Percentiles rank a stretch among this genome's conserved stretches.
Evolutionary conservation across 768 basidiomycete species (phyloP).

Genomic region (Suillus bovinus): DNA sequence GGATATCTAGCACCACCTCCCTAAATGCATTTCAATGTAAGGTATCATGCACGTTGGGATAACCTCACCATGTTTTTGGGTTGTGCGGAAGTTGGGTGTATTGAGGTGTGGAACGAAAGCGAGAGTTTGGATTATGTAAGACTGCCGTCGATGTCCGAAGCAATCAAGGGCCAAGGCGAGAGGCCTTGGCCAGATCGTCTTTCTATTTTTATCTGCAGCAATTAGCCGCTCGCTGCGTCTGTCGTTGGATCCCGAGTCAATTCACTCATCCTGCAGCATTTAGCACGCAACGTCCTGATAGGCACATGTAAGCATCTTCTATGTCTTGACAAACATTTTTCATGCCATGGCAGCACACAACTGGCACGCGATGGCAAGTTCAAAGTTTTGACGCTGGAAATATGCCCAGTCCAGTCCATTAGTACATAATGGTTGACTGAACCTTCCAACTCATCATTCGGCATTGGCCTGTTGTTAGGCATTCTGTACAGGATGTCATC

Average conservation of each 20-base stretch:
- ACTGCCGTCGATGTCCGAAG: background rate
- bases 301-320: background rate
- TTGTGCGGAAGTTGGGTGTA: background rate
- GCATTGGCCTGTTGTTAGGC: background rate
- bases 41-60: background rate
- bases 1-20: constrained; percentile 88
- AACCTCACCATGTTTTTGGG: background rate
- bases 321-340: background rate
- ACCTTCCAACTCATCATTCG: background rate
- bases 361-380: background rate
- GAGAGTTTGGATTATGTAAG: background rate
- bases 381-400: background rate
- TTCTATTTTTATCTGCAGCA: background rate
- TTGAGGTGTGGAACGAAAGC: background rate
- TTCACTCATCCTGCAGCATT: background rate
- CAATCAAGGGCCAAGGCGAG: no score
- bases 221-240: background rate
- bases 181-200: no score
- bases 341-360: background rate
- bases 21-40: constrained; percentile 34
- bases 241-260: background rate
- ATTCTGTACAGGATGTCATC: background rate
- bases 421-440: no score
- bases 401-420: no score
- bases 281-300: background rate